phyloP scores from a whole-genome alignment of 495 filamentous ascomycete species.

The Penicillium manginii region DNA sequence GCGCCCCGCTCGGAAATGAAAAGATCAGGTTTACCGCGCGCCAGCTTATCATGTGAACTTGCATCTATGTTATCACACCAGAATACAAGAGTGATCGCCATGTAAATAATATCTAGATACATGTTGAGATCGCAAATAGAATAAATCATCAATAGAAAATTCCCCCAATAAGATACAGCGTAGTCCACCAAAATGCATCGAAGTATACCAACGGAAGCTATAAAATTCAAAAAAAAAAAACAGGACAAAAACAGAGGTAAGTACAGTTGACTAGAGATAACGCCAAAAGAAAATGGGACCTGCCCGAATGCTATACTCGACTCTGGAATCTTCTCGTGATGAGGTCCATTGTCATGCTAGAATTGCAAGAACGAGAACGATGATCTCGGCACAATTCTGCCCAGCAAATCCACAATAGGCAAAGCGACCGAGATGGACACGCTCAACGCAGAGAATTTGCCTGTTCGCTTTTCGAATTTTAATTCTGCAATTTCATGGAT shows the following conservation, averaged over 20 bases:
- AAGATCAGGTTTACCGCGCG: slow-evolving; percentile 18
- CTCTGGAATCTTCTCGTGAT: not conserved
- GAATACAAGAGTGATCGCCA: not conserved
- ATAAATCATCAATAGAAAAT: not conserved
- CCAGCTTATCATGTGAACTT: slow-evolving; percentile 11
- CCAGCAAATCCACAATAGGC: not conserved
- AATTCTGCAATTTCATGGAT: not conserved
- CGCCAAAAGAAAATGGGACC: not conserved
- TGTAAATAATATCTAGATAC: not conserved
- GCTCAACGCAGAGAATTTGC: not conserved
- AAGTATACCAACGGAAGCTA: not conserved
- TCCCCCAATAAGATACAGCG: not conserved
- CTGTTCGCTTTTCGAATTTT: not conserved
- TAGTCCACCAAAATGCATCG: not conserved
- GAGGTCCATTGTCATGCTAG: not conserved
- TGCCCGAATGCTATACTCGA: slow-evolving; percentile 12
- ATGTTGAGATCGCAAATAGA: slow-evolving; percentile 7
- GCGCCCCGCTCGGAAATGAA: not conserved
- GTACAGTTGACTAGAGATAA: not conserved
- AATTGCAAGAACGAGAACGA: not conserved
- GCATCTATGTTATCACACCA: not conserved
- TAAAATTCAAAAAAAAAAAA: not conserved
- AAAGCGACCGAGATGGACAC: not conserved
- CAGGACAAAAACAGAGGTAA: not conserved
- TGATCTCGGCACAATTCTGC: not conserved